Evolutionary conservation across 257 asterid species (phyloP).

Genomic region (Verbascum thapsus): DNA sequence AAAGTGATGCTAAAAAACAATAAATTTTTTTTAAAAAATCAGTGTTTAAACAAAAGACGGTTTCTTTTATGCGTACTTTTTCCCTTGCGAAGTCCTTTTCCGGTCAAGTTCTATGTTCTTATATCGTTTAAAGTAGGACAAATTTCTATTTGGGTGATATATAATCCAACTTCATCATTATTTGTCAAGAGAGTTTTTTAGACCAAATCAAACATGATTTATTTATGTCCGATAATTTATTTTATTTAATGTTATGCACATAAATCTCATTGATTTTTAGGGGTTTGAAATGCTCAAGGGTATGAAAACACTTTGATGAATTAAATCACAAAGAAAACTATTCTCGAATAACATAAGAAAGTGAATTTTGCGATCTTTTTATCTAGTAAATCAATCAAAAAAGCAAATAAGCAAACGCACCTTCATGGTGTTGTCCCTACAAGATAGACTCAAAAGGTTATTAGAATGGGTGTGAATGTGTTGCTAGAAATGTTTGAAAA

Average conservation of each 20-base stretch:
- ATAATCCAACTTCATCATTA: neutral
- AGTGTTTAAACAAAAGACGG: neutral
- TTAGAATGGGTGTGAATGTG: too few relatives aligned
- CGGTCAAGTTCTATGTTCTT: too few relatives aligned
- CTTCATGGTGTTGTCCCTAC: neutral
- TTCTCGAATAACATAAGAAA: neutral
- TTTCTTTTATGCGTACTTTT: neutral
- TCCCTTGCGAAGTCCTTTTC: too few relatives aligned
- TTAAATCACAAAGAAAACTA: neutral
- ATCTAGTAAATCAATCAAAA: neutral
- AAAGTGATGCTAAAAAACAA: neutral
- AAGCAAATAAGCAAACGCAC: neutral
- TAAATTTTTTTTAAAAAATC: neutral
- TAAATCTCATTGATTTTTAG: conserved; percentile 2
- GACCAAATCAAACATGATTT: neutral
- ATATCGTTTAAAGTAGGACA: too few relatives aligned
- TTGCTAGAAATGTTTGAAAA: too few relatives aligned
- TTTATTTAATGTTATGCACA: neutral
- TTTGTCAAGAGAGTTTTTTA: too few relatives aligned
- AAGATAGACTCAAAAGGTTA: neutral
- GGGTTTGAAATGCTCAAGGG: neutral
- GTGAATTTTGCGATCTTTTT: neutral
- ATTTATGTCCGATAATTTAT: neutral
- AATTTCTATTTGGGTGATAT: too few relatives aligned
- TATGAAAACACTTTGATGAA: neutral